phyloP scores from a whole-genome alignment of 192 early-diverging fungal genomes.

The Kickxella alabastrina region DNA sequence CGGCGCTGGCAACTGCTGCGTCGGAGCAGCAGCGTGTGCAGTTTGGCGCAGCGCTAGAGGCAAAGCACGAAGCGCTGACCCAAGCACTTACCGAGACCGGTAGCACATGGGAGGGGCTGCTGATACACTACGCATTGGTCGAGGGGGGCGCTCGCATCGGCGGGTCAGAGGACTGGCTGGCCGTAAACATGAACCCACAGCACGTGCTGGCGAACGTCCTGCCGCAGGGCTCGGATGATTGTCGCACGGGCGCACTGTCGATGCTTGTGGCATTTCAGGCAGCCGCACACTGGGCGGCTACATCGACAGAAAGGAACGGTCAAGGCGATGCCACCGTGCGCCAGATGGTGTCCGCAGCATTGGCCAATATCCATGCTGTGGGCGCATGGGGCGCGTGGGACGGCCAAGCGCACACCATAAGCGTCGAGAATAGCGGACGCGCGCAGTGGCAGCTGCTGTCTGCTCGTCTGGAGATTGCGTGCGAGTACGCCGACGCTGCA shows the following conservation, averaged over 20 bases:
- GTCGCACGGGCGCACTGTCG: conserved; percentile 9
- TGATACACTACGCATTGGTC: conserved; percentile 38
- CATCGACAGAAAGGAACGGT: not conserved
- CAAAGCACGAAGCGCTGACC: conserved; percentile 5
- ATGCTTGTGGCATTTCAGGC: conserved; percentile 42
- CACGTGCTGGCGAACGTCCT: conserved; percentile 9
- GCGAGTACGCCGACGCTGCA: conserved; percentile 20
- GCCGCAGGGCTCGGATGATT: not conserved
- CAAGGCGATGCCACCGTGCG: conserved; percentile 3
- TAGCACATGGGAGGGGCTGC: conserved; percentile 24
- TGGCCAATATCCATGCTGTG: not conserved
- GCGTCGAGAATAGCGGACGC: conserved; percentile 7
- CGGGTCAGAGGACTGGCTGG: conserved; percentile 32
- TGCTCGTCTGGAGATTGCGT: conserved; percentile 40
- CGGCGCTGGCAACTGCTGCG: conserved; percentile 15
- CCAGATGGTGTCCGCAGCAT: conserved; percentile 13
- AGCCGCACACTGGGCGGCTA: conserved; percentile 29
- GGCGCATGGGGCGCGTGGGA: conserved; percentile 33
- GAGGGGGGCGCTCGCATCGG: conserved; percentile 29
- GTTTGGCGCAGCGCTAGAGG: conserved; percentile 8
- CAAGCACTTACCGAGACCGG: conserved; percentile 1
- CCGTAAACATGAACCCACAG: conserved; percentile 20
- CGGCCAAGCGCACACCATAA: conserved; percentile 36
- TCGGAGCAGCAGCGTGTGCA: conserved; percentile 39
- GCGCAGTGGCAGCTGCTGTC: conserved; percentile 40